Conservation (phyloP, 805 yeast genomes). For the Kuraishia piskuri region DNA sequence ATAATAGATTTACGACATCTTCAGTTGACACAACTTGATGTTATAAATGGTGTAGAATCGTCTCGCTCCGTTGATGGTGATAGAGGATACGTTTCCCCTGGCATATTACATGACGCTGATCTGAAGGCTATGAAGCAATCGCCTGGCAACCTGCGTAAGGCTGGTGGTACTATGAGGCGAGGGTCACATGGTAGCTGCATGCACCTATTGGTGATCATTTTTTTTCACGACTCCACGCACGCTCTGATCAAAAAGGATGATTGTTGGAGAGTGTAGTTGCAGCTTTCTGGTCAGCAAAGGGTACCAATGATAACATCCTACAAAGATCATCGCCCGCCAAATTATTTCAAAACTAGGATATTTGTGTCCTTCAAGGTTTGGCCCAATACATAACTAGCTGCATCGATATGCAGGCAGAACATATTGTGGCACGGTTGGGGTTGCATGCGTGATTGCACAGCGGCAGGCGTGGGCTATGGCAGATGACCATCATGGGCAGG, state of each 20-base stretch:
- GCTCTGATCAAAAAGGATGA: no score
- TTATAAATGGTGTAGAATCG: not conserved
- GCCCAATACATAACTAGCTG: not conserved
- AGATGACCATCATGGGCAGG: not conserved
- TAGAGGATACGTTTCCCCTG: not conserved
- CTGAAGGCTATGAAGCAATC: not conserved
- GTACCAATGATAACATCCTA: no score
- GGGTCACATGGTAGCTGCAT: not conserved
- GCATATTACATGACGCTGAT: not conserved
- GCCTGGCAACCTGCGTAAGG: not conserved
- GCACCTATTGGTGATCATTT: no score
- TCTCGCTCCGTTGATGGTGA: not conserved
- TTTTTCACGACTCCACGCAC: no score
- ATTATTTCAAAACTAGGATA: not conserved
- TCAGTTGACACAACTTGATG: not conserved
- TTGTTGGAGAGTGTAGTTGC: no score
- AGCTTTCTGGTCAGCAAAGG: not conserved
- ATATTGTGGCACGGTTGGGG: not conserved
- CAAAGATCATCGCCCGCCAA: no score
- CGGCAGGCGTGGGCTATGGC: not conserved
- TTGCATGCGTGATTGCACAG: not conserved
- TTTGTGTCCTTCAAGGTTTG: not conserved
- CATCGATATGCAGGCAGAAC: not conserved
- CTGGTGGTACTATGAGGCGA: not conserved
- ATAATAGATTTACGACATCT: no score